A percentile compares a stretch with the other conserved stretches of the same genome.
Evolutionary conservation across 1,139 yeast genomes (phyloP).

Genomic region (Wickerhamomyces sp.): DNA sequence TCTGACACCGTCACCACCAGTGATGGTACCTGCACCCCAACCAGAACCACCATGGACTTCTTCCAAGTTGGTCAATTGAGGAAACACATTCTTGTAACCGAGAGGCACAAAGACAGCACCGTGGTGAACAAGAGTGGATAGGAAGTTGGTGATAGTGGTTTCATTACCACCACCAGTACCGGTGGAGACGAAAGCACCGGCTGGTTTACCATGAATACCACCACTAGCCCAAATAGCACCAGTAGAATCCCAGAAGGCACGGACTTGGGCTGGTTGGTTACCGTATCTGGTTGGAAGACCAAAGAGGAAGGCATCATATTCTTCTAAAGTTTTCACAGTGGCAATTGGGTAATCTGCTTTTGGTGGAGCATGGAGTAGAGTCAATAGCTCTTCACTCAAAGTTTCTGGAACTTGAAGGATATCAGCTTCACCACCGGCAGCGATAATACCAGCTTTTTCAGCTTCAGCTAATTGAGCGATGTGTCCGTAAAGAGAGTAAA

Average conservation of each 20-base stretch:
- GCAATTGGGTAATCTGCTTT: slow-evolving; percentile 70
- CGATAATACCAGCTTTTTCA: slow-evolving; percentile 64
- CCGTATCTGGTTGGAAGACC: slow-evolving; percentile 87
- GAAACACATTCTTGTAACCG: slow-evolving; percentile 66
- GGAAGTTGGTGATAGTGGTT: slow-evolving; percentile 56
- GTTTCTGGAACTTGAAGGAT: slow-evolving; percentile 82
- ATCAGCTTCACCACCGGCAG: slow-evolving; percentile 70
- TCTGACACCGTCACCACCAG: slow-evolving; percentile 80
- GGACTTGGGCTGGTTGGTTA: slow-evolving; percentile 76
- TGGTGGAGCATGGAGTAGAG: slow-evolving; percentile 60
- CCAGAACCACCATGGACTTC: slow-evolving; percentile 83
- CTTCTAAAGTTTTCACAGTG: slow-evolving; percentile 49
- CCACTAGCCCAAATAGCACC: slow-evolving; percentile 84
- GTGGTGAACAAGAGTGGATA: slow-evolving; percentile 71
- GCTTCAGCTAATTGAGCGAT: slow-evolving; percentile 63
- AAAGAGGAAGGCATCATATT: slow-evolving; percentile 72
- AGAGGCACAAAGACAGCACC: slow-evolving; percentile 78
- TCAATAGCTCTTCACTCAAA: slow-evolving; percentile 57
- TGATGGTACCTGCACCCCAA: slow-evolving; percentile 86
- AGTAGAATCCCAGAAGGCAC: slow-evolving; percentile 76
- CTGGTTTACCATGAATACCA: slow-evolving; percentile 69
- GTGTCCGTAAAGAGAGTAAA: slow-evolving; percentile 83
- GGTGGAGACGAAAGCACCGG: slow-evolving; percentile 73
- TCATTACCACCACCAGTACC: slow-evolving; percentile 90
- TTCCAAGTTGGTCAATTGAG: slow-evolving; percentile 51